A percentile compares a stretch with the other conserved stretches of the same genome.
Evolutionary conservation across 2,329 filamentous ascomycete genomes (phyloP).

Genomic region (Akanthomyces uredinophilus): DNA sequence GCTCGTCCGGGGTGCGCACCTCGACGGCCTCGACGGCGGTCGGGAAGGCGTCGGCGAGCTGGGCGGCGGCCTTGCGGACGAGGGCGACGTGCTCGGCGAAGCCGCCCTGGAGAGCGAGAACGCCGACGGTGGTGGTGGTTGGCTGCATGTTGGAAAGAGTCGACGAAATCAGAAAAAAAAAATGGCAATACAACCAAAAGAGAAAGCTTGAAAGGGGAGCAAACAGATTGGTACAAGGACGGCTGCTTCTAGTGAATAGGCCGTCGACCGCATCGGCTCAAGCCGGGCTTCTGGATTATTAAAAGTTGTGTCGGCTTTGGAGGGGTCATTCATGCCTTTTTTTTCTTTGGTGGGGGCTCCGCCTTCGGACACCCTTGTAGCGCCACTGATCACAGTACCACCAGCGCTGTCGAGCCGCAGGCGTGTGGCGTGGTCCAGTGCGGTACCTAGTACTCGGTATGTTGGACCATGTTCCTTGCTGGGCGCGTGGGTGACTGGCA

Average conservation of each 20-base stretch:
- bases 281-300: slow-evolving; percentile 1
- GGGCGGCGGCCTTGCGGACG: slow-evolving; percentile 61
- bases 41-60: slow-evolving; percentile 32
- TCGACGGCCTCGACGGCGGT: slow-evolving; percentile 61
- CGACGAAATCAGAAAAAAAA: background rate
- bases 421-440: too few relatives aligned
- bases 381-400: background rate
- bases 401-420: background rate
- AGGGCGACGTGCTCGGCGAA: slow-evolving; percentile 84
- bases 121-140: slow-evolving; percentile 47
- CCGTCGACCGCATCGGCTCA: background rate
- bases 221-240: background rate
- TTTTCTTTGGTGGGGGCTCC: background rate
- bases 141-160: too few relatives aligned
- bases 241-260: background rate
- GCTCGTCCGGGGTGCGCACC: slow-evolving; percentile 69
- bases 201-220: background rate
- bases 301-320: background rate
- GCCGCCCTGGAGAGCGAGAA: slow-evolving; percentile 80
- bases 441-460: too few relatives aligned
- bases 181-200: background rate
- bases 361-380: slow-evolving; percentile 10
- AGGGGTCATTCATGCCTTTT: background rate
- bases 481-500: background rate
- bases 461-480: slow-evolving; percentile 14